Evolutionary conservation across 164 flowering plant species (phyloP).

Genomic region (Malania oleifera): DNA sequence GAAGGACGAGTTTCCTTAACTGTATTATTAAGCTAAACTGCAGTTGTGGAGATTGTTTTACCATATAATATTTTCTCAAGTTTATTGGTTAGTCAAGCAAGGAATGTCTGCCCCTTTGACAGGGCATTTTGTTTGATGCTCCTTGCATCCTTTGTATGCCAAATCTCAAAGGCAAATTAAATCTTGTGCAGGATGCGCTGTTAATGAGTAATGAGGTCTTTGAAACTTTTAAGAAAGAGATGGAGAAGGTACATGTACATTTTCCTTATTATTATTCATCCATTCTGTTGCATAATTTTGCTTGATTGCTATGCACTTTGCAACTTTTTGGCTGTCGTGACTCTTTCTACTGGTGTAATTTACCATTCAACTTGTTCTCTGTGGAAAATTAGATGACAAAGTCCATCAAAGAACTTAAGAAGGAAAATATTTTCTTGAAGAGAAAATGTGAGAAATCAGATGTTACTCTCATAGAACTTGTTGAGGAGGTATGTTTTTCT

Average conservation of each 20-base stretch:
- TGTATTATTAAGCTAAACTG: too few species aligned
- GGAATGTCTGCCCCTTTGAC: too few species aligned
- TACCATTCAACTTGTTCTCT: not conserved
- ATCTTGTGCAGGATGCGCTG: constrained; percentile 74
- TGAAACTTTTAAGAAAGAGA: constrained; percentile 91
- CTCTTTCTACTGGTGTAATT: not conserved
- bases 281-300: not conserved
- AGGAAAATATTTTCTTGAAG: constrained; percentile 85
- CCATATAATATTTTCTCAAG: not conserved
- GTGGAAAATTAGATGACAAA: constrained; percentile 59
- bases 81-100: too few species aligned
- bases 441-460: constrained; percentile 86
- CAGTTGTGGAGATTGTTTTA: too few species aligned
- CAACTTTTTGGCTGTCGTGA: not conserved
- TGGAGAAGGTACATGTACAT: constrained; percentile 64
- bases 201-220: constrained; percentile 88
- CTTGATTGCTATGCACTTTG: not conserved
- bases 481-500: constrained; percentile 65
- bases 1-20: too few species aligned
- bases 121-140: not conserved
- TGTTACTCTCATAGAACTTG: constrained; percentile 72
- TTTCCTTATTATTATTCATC: not conserved
- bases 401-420: constrained; percentile 80
- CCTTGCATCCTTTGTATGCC: not conserved
- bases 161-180: constrained; percentile 5